These are phyloP conservation scores for Emmonsiellopsis sp. DNA, from an alignment of 2,329 filamentous ascomycete species.

Conservation along the genomic window DNA sequence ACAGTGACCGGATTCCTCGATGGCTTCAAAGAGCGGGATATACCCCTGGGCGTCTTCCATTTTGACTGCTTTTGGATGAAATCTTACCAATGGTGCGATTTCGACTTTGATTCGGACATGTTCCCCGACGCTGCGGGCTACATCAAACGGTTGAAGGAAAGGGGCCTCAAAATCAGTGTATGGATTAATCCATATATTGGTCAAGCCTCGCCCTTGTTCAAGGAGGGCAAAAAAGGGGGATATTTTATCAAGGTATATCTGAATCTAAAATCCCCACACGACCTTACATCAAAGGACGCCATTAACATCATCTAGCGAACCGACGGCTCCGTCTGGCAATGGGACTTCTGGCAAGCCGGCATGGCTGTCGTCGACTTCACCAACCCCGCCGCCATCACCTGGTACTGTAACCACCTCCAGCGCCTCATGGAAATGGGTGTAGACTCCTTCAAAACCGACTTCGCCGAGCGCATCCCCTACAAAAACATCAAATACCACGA, in stretches of 20 bases:
- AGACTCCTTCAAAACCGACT: slow-evolving; percentile 59
- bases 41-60: slow-evolving; percentile 57
- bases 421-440: slow-evolving; percentile 54
- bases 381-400: slow-evolving; percentile 52
- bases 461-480: slow-evolving; percentile 56
- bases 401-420: slow-evolving; percentile 52
- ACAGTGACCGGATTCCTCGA: slow-evolving; percentile 53
- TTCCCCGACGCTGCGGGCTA: slow-evolving; percentile 56
- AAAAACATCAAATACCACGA: slow-evolving; percentile 54
- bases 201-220: slow-evolving; percentile 53
- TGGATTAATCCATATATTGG: slow-evolving; percentile 63
- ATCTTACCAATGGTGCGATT: slow-evolving; percentile 59
- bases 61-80: slow-evolving; percentile 64
- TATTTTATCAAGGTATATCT: slow-evolving; percentile 21
- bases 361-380: slow-evolving; percentile 61
- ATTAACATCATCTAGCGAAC: slow-evolving; percentile 43
- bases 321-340: slow-evolving; percentile 58
- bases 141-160: slow-evolving; percentile 50
- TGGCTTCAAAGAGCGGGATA: slow-evolving; percentile 51
- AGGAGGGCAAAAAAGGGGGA: slow-evolving; percentile 51
- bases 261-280: too few species aligned
- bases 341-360: slow-evolving; percentile 61
- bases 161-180: slow-evolving; percentile 55
- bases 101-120: slow-evolving; percentile 52
- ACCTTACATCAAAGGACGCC: too few species aligned